Evolutionary conservation across 83 land plant genomes (phyloP).

Genomic region (Isoetes engelmannii): DNA sequence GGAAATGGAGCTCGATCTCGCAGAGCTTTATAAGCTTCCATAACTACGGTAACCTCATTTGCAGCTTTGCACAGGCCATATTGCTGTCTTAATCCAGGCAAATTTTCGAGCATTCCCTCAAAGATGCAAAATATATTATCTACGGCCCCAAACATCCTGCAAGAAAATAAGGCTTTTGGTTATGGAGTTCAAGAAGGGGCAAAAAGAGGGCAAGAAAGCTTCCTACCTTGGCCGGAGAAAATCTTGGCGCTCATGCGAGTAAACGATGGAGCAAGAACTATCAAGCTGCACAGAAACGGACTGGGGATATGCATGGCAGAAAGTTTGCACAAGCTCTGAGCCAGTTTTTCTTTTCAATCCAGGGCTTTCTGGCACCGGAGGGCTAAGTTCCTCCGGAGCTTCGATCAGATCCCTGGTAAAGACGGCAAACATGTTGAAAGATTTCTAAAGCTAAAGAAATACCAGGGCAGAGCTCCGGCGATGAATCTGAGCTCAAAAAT

Average conservation of each 20-base stretch:
- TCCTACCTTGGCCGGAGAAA: conserved; percentile 25
- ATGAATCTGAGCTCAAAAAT: no score
- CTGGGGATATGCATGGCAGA: conserved; percentile 14
- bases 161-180: conserved; percentile 7
- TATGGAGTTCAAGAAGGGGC: not conserved
- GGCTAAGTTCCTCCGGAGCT: conserved; percentile 24
- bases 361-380: conserved; percentile 13
- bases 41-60: conserved; percentile 67
- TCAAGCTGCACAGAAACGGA: conserved; percentile 19
- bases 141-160: conserved; percentile 68
- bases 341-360: conserved; percentile 11
- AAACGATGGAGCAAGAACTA: conserved; percentile 18
- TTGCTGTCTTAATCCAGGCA: conserved; percentile 64
- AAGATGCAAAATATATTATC: conserved; percentile 91
- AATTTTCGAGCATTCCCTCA: conserved; percentile 73
- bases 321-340: conserved; percentile 13
- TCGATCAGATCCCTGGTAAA: conserved; percentile 18
- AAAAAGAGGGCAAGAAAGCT: not conserved
- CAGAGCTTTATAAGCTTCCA: conserved; percentile 86
- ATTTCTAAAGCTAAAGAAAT: not conserved
- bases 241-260: conserved; percentile 18
- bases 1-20: conserved; percentile 88
- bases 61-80: conserved; percentile 76
- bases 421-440: conserved; percentile 28
- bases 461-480: no score